A percentile compares a stretch with the other conserved stretches of the same genome.
Conservation (phyloP, 2,329 filamentous ascomycete genomes). For the Aspergillus sp. region DNA sequence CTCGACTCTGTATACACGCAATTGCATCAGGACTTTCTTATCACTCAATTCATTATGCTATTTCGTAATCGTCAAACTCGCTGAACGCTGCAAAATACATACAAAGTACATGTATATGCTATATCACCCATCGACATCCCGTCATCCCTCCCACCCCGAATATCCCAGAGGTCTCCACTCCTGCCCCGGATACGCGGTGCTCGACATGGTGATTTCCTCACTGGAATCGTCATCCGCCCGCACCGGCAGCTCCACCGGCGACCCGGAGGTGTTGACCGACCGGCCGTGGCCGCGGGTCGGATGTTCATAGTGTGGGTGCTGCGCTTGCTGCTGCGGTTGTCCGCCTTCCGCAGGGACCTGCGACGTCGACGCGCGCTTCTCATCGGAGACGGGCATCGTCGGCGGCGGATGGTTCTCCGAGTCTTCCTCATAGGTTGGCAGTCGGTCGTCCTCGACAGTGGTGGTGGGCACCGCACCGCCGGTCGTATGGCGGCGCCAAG, state of each 20-base stretch:
- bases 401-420: slow-evolving; percentile 4
- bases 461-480: slow-evolving; percentile 3
- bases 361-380: slow-evolving; percentile 5
- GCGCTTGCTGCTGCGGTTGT: not conserved
- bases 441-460: not conserved
- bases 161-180: slow-evolving; percentile 41
- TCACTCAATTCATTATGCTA: not conserved
- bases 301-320: slow-evolving; percentile 5
- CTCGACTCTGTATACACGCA: not conserved
- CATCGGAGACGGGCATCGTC: slow-evolving; percentile 3
- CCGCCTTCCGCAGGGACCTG: not conserved
- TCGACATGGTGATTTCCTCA: slow-evolving; percentile 48
- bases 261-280: slow-evolving; percentile 18
- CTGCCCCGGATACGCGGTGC: slow-evolving; percentile 49
- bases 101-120: not conserved
- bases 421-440: slow-evolving; percentile 19
- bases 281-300: slow-evolving; percentile 22
- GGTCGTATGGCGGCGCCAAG: slow-evolving; percentile 11
- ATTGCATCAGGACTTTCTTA: too few relatives aligned
- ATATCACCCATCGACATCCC: not conserved
- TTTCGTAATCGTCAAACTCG: not conserved
- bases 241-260: slow-evolving; percentile 35
- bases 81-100: not conserved
- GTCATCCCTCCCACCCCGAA: slow-evolving; percentile 15
- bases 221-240: slow-evolving; percentile 34